Percentiles rank a stretch among this genome's conserved stretches.
phyloP scores from a whole-genome alignment of 352 stramenopile genomes.

The Phytophthora constricta region DNA sequence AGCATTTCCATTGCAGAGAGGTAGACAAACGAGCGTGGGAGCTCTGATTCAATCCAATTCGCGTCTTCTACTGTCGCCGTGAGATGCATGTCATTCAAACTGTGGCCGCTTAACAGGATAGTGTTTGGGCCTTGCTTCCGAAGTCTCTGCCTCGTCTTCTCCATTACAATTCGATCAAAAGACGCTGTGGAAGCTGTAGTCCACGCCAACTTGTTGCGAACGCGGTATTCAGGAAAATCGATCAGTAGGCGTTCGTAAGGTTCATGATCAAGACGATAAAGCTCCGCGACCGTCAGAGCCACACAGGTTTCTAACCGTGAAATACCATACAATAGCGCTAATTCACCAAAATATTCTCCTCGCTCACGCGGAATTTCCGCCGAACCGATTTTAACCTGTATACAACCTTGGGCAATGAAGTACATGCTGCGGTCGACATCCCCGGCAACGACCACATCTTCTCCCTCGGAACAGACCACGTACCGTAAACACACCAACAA shows the following conservation, averaged over 20 bases:
- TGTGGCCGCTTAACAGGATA: not conserved
- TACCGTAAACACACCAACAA: slow-evolving; percentile 57
- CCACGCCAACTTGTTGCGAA: slow-evolving; percentile 48
- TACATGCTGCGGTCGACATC: slow-evolving; percentile 71
- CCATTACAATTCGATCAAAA: not conserved
- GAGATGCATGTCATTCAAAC: no score
- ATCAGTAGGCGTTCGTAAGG: slow-evolving; percentile 64
- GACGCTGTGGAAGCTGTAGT: slow-evolving; percentile 22
- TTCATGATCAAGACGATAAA: slow-evolving; percentile 65
- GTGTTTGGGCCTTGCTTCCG: not conserved
- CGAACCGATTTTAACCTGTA: slow-evolving; percentile 56
- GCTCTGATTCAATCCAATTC: not conserved
- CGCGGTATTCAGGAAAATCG: slow-evolving; percentile 64
- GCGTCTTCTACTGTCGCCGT: no score
- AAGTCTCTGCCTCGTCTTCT: not conserved
- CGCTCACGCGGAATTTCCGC: slow-evolving; percentile 52
- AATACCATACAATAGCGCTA: slow-evolving; percentile 58
- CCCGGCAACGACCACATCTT: slow-evolving; percentile 60
- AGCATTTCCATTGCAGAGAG: slow-evolving; percentile 51
- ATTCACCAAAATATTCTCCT: slow-evolving; percentile 59
- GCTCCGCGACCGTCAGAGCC: slow-evolving; percentile 51
- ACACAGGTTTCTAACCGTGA: slow-evolving; percentile 60
- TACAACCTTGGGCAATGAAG: slow-evolving; percentile 33
- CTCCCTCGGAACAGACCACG: slow-evolving; percentile 60
- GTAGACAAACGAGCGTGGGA: slow-evolving; percentile 27